Evolutionary conservation across 495 filamentous ascomycete species (phyloP).

Genomic region (Aspergillus egyptiacus): DNA sequence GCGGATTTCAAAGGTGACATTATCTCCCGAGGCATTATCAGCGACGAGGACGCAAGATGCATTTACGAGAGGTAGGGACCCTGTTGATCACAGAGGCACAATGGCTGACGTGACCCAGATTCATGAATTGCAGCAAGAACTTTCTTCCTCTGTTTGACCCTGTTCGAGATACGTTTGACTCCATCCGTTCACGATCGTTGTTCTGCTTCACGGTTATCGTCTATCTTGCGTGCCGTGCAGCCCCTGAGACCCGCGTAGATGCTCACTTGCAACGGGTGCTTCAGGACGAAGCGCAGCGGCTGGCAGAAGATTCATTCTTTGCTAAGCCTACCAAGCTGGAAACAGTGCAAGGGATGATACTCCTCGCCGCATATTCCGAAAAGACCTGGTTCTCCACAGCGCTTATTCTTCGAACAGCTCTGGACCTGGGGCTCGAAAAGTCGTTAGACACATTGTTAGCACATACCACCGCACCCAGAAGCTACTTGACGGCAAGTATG

Average conservation of each 20-base stretch:
- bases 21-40: slow-evolving; percentile 36
- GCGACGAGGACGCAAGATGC: slow-evolving; percentile 33
- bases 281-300: slow-evolving; percentile 38
- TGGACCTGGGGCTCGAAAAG: slow-evolving; percentile 40
- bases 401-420: slow-evolving; percentile 37
- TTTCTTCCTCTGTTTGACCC: slow-evolving; percentile 38
- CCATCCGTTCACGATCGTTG: slow-evolving; percentile 37
- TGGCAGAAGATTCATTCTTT: slow-evolving; percentile 42
- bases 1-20: slow-evolving; percentile 33
- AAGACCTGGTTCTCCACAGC: slow-evolving; percentile 44
- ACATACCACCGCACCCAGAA: slow-evolving; percentile 32
- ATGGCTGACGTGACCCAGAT: slow-evolving; percentile 18
- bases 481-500: slow-evolving; percentile 36
- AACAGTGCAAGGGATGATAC: slow-evolving; percentile 41
- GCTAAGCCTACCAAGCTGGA: slow-evolving; percentile 40
- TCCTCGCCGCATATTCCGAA: slow-evolving; percentile 40
- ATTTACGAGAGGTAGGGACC: slow-evolving; percentile 36
- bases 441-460: slow-evolving; percentile 35
- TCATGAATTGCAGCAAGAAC: slow-evolving; percentile 37
- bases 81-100: background rate
- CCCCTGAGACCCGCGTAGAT: slow-evolving; percentile 32
- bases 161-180: slow-evolving; percentile 42
- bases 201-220: slow-evolving; percentile 43
- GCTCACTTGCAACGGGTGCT: slow-evolving; percentile 39
- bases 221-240: slow-evolving; percentile 37